Conservation (phyloP, 139 green algal genomes). For the Picochlorum sp. region DNA sequence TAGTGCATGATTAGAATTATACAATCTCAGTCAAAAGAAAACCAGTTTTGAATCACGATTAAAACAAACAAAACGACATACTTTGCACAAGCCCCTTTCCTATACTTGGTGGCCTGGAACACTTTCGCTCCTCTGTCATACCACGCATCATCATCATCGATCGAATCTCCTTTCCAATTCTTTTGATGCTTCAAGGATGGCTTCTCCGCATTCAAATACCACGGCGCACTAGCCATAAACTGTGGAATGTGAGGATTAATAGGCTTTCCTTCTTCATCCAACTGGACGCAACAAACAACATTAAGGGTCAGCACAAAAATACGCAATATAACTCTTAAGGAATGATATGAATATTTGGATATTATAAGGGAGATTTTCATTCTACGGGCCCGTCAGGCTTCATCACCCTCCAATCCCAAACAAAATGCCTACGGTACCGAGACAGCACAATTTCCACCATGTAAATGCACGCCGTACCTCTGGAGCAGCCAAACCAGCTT, state of each 20-base stretch:
- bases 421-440: neutral
- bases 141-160: slow-evolving; percentile 50
- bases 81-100: slow-evolving; percentile 96
- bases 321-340: neutral
- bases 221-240: slow-evolving; percentile 94
- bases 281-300: slow-evolving; percentile 7
- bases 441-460: too few relatives aligned
- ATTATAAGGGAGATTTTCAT: too few relatives aligned
- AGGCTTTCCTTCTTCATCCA: slow-evolving; percentile 96
- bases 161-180: slow-evolving; percentile 75
- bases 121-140: slow-evolving; percentile 88
- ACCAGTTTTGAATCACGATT: neutral
- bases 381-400: too few relatives aligned
- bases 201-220: slow-evolving; percentile 85
- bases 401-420: too few relatives aligned
- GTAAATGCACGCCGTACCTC: too few relatives aligned
- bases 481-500: slow-evolving; percentile 83
- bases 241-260: slow-evolving; percentile 99
- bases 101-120: slow-evolving; percentile 88
- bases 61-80: slow-evolving; percentile 39
- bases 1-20: slow-evolving; percentile 31
- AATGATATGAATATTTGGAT: neutral
- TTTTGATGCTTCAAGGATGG: slow-evolving; percentile 96
- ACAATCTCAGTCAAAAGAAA: neutral
- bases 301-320: neutral